Conservation (phyloP, 345 rosid genomes). For the Gossypium longicalyx region DNA sequence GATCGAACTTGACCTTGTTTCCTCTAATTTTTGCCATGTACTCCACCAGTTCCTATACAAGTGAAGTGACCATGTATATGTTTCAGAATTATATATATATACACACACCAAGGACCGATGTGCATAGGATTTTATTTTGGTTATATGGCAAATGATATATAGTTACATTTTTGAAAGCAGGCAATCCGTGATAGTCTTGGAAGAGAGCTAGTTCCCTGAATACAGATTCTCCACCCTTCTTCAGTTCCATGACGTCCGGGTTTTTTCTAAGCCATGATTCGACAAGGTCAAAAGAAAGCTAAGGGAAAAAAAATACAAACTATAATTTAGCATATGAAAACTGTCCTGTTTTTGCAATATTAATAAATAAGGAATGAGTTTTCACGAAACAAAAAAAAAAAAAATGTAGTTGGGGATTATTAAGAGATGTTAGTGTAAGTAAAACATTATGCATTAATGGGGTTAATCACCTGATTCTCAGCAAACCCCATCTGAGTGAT, state of each 20-base stretch:
- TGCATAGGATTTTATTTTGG: not conserved
- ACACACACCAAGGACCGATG: no score
- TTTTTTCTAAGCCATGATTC: slow-evolving; percentile 68
- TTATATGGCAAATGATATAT: not conserved
- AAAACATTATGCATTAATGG: not conserved
- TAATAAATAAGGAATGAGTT: not conserved
- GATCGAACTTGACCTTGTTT: slow-evolving; percentile 56
- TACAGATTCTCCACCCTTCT: slow-evolving; percentile 47
- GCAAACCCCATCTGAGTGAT: slow-evolving; percentile 95
- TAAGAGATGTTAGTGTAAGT: not conserved
- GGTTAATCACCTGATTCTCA: slow-evolving; percentile 65
- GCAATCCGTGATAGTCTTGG: slow-evolving; percentile 88
- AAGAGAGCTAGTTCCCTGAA: slow-evolving; percentile 72
- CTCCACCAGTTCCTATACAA: slow-evolving; percentile 47
- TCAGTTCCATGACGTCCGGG: slow-evolving; percentile 48
- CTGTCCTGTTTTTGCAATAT: not conserved
- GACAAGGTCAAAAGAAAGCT: slow-evolving; percentile 70
- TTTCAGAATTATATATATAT: no score
- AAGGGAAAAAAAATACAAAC: slow-evolving; percentile 17
- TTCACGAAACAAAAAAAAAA: not conserved
- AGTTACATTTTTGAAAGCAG: slow-evolving; percentile 60
- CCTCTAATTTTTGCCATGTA: slow-evolving; percentile 70
- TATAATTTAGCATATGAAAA: no score
- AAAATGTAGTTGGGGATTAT: not conserved
- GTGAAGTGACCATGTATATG: not conserved